Evolutionary conservation across 345 rosid species (phyloP), one percentile per base, ranked within the genome.

Genomic region (Conringia planisiliqua): DNA sequence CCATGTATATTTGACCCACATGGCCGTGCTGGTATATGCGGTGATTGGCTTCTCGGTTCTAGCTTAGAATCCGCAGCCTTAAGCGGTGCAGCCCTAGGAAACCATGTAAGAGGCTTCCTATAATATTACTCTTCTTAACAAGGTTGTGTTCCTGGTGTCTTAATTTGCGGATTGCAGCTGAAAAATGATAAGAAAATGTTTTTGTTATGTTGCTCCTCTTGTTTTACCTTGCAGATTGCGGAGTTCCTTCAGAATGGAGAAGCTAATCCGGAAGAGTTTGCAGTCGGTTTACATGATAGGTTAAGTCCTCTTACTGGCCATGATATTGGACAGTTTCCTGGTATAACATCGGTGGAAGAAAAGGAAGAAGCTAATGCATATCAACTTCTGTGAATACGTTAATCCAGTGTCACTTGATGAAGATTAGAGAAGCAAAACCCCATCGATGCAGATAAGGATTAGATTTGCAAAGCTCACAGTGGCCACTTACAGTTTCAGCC

Each of bases 11-110:
- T 91, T 52, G 95, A 94, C 80, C 91, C 96, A 33, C 84, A 75
- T 14, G 98, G 97, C 62, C 87, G 97, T 81, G 95, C 93, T 58
- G 97, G 98, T 36, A 86, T 88, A 52, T 94, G 98, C 20, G 98
- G 98, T 7, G 98, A 91, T 58, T 91, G 98, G 98, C 85, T 91
- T 55, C 73, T 88, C 27, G 97, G 97, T 55, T 91, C 98, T 43
- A 91, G 80, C 79, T 4, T 90, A 42, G 97, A 91, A 83, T 91
- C 90, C 1, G 98, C 98, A 54, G 96, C 97, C 51, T 60, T 90
- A 47, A 94, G 97, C 12, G 96, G 98, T 80, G 85, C 80, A 76
- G 83, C 98, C 44, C 84, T 94, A 10, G 96, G 84, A 30, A 83
- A 87, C 77, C 98, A 94, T 26, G 96, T 88, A 72, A 57, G 90